These are phyloP conservation scores for Camellia oleifera DNA, from an alignment of 179 eudicot species.

Conservation along the genomic window DNA sequence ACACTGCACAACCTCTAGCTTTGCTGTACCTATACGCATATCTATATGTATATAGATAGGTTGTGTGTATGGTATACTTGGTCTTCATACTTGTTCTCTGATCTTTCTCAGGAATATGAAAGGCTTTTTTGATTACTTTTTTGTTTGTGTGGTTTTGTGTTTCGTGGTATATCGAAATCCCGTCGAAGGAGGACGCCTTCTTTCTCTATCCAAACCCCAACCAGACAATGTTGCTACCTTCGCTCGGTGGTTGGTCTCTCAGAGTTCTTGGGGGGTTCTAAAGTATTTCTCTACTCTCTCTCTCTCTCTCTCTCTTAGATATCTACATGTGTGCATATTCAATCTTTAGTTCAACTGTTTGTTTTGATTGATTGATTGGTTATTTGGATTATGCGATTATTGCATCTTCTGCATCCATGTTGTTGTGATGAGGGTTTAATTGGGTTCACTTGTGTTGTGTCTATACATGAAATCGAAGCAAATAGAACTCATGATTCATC, in stretches of 20 bases:
- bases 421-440: not conserved
- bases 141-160: constrained; percentile 1
- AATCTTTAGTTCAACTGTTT: too few relatives aligned
- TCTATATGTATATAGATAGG: not conserved
- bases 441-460: not conserved
- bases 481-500: not conserved
- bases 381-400: not conserved
- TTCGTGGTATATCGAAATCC: not conserved
- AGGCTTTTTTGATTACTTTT: not conserved
- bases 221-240: constrained; percentile 39
- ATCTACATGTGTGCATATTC: not conserved
- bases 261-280: constrained; percentile 60
- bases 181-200: constrained; percentile 29
- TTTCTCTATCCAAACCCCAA: constrained; percentile 37
- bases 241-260: constrained; percentile 64
- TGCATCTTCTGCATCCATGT: not conserved
- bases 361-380: not conserved
- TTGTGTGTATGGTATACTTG: not conserved
- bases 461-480: too few relatives aligned
- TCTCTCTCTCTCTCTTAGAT: not conserved
- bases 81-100: not conserved
- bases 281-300: constrained; percentile 28
- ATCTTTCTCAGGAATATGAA: constrained; percentile 8
- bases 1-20: too few relatives aligned
- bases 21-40: not conserved